A percentile compares a stretch with the other conserved stretches of the same genome.
These are phyloP conservation scores for Kentomonas sorsogonicus DNA, from an alignment of 208 protist genomes.

Conservation along the genomic window DNA sequence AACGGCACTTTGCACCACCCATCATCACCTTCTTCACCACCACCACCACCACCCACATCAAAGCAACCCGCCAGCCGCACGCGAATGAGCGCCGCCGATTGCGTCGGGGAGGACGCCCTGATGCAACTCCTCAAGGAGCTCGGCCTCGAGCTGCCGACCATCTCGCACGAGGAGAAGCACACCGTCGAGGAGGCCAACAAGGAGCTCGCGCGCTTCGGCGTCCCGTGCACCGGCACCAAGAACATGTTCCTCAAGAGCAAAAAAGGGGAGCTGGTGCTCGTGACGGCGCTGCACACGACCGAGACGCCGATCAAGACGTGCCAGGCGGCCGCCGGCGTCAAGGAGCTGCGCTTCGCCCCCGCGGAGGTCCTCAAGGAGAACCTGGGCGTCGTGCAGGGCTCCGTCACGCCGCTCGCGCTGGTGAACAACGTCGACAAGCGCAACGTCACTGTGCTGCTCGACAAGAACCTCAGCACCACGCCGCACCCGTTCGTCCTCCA, in stretches of 20 bases:
- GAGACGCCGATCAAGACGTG: slow-evolving; percentile 76
- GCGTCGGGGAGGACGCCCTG: slow-evolving; percentile 51
- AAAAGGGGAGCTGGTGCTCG: slow-evolving; percentile 81
- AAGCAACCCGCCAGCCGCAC: neutral
- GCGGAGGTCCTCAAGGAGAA: slow-evolving; percentile 55
- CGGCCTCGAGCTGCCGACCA: slow-evolving; percentile 37
- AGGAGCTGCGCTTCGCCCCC: slow-evolving; percentile 81
- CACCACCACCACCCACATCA: neutral
- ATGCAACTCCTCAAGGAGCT: slow-evolving; percentile 42
- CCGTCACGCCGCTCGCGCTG: slow-evolving; percentile 82
- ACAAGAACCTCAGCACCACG: slow-evolving; percentile 48
- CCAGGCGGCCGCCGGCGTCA: slow-evolving; percentile 54
- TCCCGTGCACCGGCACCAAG: slow-evolving; percentile 58
- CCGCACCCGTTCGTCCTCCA: slow-evolving; percentile 52
- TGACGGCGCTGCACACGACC: slow-evolving; percentile 60
- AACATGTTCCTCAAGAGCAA: slow-evolving; percentile 90
- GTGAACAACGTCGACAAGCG: slow-evolving; percentile 70
- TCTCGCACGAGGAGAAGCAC: slow-evolving; percentile 65
- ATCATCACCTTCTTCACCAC: neutral
- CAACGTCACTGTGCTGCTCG: slow-evolving; percentile 65
- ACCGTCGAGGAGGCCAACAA: slow-evolving; percentile 67
- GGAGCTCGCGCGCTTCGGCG: slow-evolving; percentile 44
- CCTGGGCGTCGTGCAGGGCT: slow-evolving; percentile 66
- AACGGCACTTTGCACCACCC: too few species aligned
- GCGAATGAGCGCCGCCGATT: slow-evolving; percentile 50